Base-by-base conservation (phyloP, 768 basidiomycete species). In the Leccinum olivaceopallidum region DNA sequence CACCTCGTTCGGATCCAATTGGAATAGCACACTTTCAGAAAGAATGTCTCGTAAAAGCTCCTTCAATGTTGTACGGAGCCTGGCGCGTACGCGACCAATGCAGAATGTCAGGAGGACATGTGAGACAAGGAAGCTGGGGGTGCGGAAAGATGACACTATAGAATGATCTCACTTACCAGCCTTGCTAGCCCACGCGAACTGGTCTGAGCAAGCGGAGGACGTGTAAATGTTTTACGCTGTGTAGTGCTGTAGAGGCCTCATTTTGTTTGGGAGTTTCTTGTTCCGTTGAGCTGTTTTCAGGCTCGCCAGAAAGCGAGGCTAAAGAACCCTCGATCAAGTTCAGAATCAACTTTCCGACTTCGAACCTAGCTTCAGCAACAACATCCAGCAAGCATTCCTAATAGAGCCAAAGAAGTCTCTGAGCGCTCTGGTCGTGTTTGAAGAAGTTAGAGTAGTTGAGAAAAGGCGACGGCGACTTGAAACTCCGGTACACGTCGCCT, bases 391-490 rank as follows among this genome's bases (percentile, higher is more conserved):
- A 73, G 60, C 85, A 87, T 24, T 80, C 80, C 65, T 96, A 92
- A 70, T 97, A 98, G 53, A 95, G 79, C 83, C 89, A 90, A 61
- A 97, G 76, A 47, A 98, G 73, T 28, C 94, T 75, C 64, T 94
- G 85, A 1, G 94, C 86, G 54, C 84, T 82, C 75, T 84, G 57
- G 76, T 79, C n/a, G 72, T 64, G 44, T 76, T 76, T 37, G 69
- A 58, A 12, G 71, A 68, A n/a, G 68, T 48, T 51, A 56, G 49
- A 57, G 63, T 63, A 72, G 86, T 65, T 94, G 89, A 6, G 88
- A 87, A 68, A 95, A 90, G 0, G 86, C 91, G 10, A 97, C 82
- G 58, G 97, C 76, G 55, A 95, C 92, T 65, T 81, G 85, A 60
- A 95, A 88, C 55, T 95, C 95, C 0, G 96, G 95, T 1, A 95